Evolutionary conservation across 2,329 filamentous ascomycete genomes (phyloP), one percentile per base, ranked within the genome.

Genomic region (Sporothrix globosa): DNA sequence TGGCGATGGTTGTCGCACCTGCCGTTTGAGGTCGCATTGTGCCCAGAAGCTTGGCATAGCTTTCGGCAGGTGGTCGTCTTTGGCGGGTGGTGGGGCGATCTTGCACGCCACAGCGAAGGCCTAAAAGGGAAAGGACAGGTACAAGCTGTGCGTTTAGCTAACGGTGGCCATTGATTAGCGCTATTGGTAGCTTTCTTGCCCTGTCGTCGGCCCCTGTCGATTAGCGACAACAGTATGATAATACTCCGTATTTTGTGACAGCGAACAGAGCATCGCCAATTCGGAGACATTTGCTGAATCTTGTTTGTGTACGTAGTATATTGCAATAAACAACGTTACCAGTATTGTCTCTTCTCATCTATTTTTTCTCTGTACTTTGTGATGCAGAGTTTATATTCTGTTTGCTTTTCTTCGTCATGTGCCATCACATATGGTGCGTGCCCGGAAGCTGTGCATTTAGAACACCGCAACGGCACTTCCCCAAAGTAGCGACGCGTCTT

Each of bases 21-120:
- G 52, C 52, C 24, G 52, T 58, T 48, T 68, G 52, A 41, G 52
- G 39, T 30, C 41, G 11, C 39, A 63, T 14, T 30, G 41, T 24
- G 46, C 61, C 44, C 34, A 48, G 66, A 68, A 7, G 53, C 66
- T 68, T 68, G 66, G 52, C 65, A 56, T 52, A 67, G 65, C 50
- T 67, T 21, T 39, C 27, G 63, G 63, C 63, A 53, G 60, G 60
- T 52, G 27, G 44, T 52, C 50, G 27, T 34, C 19, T 53, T 30
- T 27, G 52, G 66, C 52, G 66, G 66, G 66, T 50, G 65, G 65
- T 44, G 65, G 65, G 65, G 65, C 60, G 21, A 11, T 63, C 21
- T 60, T 30, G 17, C 21, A 60, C 4, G 56, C 21, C 13, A 27
- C 17, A 11, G 7, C 14, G 4, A 60, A 19, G 5, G 48, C 63